Evolutionary conservation across 2,329 filamentous ascomycete species (phyloP), one percentile per base, ranked within the genome.

Genomic region (Neopestalotiopsis rosae): DNA sequence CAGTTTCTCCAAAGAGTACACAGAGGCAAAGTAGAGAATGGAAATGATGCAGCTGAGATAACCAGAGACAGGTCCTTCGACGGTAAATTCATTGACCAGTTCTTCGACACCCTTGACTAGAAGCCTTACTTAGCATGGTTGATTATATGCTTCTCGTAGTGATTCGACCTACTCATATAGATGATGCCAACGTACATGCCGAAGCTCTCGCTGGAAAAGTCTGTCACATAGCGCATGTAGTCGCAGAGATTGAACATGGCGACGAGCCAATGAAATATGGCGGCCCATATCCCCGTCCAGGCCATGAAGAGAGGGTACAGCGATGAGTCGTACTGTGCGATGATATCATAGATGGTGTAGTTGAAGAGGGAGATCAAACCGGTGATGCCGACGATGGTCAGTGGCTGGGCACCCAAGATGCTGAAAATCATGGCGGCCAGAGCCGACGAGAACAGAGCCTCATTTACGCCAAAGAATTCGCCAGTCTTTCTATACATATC

Each of bases 311-410:
- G 81, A 0, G 85, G 83, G 73, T 88, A 89, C 5, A 88, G 78
- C 1, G 78, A 72, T 2, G 83, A 81, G 56, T 87, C 85, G 69
- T 88, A 83, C 13, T 79, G 79, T 32, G 76, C 76, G 59, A 88
- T 81, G 66, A 89, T 89, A 69, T 89, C 85, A 76, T 87, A 89
- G 70, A 88, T 88, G 30, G 87, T 89, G 72, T 87, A 89, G 74
- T 89, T 88, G 80, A 89, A 89, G 0, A 87, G 74, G 2, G 82
- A 84, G 49, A 87, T 87, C 32, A 86, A 75, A 69, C 87, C 87
- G 4, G 86, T 88, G 49, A 89, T 85, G 5, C 87, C 87, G 17
- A 89, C 86, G 20, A 89, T 86, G 3, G 86, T 88, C 58, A 89
- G 76, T 0, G 87, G 87, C 72, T 89, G 87, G 38, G 82, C 85